A percentile compares a stretch with the other conserved stretches of the same genome.
phyloP scores from a whole-genome alignment of 805 yeast genomes.

The Lachancea thermotolerans region DNA sequence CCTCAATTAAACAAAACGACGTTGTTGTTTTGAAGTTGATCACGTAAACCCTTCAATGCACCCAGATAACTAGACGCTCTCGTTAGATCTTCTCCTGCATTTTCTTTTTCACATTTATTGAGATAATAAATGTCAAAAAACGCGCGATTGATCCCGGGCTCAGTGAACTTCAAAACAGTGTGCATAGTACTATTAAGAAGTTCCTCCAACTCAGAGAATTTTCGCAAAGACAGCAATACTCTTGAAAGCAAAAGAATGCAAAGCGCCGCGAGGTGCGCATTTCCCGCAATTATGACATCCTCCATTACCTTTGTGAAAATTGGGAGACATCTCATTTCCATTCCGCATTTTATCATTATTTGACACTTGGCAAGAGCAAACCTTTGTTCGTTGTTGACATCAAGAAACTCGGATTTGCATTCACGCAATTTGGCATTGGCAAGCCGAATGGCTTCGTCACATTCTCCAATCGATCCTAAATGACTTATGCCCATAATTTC shows the following conservation, averaged over 20 bases:
- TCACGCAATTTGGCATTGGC: constrained; percentile 17
- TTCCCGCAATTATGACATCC: constrained; percentile 41
- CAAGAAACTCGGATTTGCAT: constrained; percentile 21
- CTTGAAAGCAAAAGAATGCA: constrained; percentile 42
- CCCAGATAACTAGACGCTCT: too few relatives aligned
- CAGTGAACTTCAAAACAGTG: background rate
- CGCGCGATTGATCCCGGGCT: background rate
- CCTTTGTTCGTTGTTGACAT: constrained; percentile 25
- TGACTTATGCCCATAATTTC: constrained; percentile 36
- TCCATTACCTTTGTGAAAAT: constrained; percentile 44
- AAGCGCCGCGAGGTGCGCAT: constrained; percentile 39
- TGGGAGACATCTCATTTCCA: constrained; percentile 46
- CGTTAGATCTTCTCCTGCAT: background rate
- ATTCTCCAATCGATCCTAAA: constrained; percentile 30
- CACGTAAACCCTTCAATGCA: too few relatives aligned
- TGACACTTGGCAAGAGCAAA: constrained; percentile 22
- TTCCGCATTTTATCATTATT: constrained; percentile 35
- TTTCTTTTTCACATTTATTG: background rate
- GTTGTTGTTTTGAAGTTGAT: too few relatives aligned
- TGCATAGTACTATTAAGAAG: constrained; percentile 3
- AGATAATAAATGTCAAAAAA: background rate
- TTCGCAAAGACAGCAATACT: constrained; percentile 37
- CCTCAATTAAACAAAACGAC: background rate
- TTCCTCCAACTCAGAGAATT: constrained; percentile 32
- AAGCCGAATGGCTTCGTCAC: constrained; percentile 23